Base-by-base conservation (phyloP, 331 rosid species). In the Saraca asoca region DNA sequence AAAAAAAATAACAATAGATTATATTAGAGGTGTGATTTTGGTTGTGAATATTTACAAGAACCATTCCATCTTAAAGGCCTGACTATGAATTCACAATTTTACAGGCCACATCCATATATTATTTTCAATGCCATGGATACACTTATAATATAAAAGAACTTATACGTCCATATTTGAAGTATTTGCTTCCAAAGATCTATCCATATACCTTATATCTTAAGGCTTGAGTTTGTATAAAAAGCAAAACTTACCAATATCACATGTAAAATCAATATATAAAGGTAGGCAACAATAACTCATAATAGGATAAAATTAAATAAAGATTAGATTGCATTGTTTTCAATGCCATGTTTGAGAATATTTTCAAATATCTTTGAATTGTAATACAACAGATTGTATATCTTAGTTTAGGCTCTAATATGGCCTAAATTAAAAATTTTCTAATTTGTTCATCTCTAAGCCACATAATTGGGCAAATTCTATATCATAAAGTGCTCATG, bases 391-490 rank as follows among this genome's bases (percentile, higher is more conserved):
- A 65, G 55, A 38, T 55, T 45, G 56, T 53, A 64, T 62, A 38
- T 57, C 64, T 49, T 64, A 60, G 59, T 46, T 75, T 70, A 73
- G 44, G 17, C 75, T 62, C 57, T 50, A 60, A 53, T 48, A 63
- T 59, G 41, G 45, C 51, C 66, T 49, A 59, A 58, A 60, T 43
- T 65, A 52, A 68, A 79, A 73, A 35, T 33, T 68, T 50, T 73
- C 80, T 61, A 50, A 45, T 52, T 74, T 71, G 76, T 60, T 72
- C 66, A 69, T 44, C 61, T 69, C 72, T 69, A 69, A 66, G 79
- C 82, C 76, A 44, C 65, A 74, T 9, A 66, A 65, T 66, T 68
- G 69, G 75, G 69, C 74, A 76, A 54, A 70, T 72, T 85, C 77
- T 80, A 58, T 51, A 58, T 54, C 74, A 64, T 54, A 75, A 80